Base-by-base conservation (phyloP, 1,284 basidiomycete genomes). In the Bondarzewia mesenterica region DNA sequence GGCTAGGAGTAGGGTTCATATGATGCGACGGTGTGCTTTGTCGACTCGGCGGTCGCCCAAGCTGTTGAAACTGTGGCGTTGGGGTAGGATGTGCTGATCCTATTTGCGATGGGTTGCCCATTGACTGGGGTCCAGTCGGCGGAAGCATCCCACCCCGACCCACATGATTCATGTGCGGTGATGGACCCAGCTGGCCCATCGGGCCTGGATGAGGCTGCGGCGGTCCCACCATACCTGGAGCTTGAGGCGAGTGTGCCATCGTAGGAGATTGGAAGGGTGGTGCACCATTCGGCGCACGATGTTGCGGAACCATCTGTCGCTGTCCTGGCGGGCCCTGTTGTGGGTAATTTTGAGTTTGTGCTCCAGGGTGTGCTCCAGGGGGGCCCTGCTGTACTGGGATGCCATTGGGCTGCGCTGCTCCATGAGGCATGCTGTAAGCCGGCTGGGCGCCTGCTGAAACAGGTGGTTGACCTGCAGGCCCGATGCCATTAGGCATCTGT, bases 11-110 rank as follows among this genome's bases (percentile, higher is more conserved):
- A 20, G 66, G 63, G 53, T 70, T 66, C 63, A 75, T 71, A 46
- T 68, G 57, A 47, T 67, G 61, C 21, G 70, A 67, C 0, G 81
- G 79, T 1, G 77, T 76, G 4, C 63, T 73, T 23, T 79, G 71
- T 45, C 80, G 70, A 57, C 80, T 82, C 7, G 77, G 75, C 8
- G 81, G 74, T 42, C 77, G 66, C 2, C 68, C 72, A n/a, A 60
- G 54, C 46, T 68, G 67, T 15, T 67, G 67, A 47, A 64, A 69
- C 4, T 57, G 53, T 5, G 61, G 60, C 23, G 71, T 73, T 10
- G 74, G 71, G 5, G 65, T 63, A 18, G 70, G 68, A 32, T 70
- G 69, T 50, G 63, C 57, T n/a, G 55, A 57, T 7, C 63, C 66
- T 49, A 66, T 52, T 42, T 48, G 48, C 15, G 55, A 56, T 2